These are phyloP conservation scores for Rickenella mellea DNA, from an alignment of 768 basidiomycete genomes.

Conservation along the genomic window DNA sequence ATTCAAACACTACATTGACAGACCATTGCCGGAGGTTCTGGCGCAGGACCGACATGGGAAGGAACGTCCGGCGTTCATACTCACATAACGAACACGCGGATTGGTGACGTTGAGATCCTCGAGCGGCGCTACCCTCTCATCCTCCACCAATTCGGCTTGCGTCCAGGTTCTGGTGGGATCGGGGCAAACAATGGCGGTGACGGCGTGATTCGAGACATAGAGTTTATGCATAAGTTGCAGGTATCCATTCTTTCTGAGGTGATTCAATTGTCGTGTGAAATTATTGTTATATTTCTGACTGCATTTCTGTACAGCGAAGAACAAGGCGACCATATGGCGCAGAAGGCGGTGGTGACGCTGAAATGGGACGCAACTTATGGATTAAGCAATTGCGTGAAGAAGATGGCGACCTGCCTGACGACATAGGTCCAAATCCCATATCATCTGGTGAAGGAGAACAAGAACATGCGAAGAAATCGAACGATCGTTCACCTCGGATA, in stretches of 20 bases:
- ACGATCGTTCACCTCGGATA: constrained; percentile 26
- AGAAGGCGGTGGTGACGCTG: constrained; percentile 67
- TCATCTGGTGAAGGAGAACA: too few species aligned
- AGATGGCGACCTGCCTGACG: constrained; percentile 52
- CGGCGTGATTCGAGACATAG: constrained; percentile 76
- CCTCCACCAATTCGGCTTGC: constrained; percentile 72
- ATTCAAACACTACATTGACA: constrained; percentile 18
- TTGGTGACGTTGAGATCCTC: constrained; percentile 88
- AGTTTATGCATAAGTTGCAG: constrained; percentile 72
- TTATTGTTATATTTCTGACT: neutral
- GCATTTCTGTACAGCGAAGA: constrained; percentile 44
- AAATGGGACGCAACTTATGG: constrained; percentile 81
- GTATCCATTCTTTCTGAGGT: constrained; percentile 87
- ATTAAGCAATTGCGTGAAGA: constrained; percentile 55
- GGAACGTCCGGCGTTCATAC: constrained; percentile 92
- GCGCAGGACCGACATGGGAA: constrained; percentile 83
- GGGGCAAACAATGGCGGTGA: constrained; percentile 77
- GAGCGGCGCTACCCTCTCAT: constrained; percentile 92
- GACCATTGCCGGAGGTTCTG: constrained; percentile 93
- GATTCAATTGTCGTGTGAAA: constrained; percentile 12
- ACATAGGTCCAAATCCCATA: constrained; percentile 8
- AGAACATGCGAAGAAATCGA: constrained; percentile 1
- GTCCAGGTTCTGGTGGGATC: constrained; percentile 56
- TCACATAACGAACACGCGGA: constrained; percentile 88
- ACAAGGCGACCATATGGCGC: constrained; percentile 82